Conservation (phyloP, 2,329 filamentous ascomycete genomes). For the Aspergillus transmontanensis region DNA sequence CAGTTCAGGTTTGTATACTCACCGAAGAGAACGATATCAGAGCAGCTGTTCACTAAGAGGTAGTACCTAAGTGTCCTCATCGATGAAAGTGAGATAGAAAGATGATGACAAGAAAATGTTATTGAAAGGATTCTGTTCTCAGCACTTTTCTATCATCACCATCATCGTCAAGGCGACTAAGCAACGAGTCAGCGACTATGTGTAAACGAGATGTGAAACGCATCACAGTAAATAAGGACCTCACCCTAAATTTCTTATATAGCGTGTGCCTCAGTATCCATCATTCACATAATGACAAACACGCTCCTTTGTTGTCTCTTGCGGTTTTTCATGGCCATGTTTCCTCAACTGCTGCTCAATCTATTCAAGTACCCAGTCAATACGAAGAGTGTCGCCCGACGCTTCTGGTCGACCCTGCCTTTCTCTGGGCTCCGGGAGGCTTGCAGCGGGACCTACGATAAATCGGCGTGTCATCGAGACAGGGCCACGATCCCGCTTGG, state of each 20-base stretch:
- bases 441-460: neutral
- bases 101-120: neutral
- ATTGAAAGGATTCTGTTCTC: neutral
- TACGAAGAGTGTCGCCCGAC: neutral
- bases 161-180: conserved; percentile 6
- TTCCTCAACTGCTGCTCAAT: neutral
- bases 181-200: conserved; percentile 6
- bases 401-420: neutral
- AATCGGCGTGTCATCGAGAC: neutral
- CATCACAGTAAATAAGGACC: neutral
- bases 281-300: neutral
- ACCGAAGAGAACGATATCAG: neutral
- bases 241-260: neutral
- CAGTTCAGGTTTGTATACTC: neutral
- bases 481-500: neutral
- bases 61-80: neutral
- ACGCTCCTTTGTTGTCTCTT: neutral
- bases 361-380: neutral
- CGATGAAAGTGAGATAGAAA: neutral
- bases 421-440: neutral
- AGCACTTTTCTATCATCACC: neutral
- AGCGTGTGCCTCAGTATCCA: neutral
- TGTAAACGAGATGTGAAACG: neutral
- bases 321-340: neutral
- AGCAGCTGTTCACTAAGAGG: neutral